Conservation (phyloP, 2,329 filamentous ascomycete species). For the Fusarium abutilonis region DNA sequence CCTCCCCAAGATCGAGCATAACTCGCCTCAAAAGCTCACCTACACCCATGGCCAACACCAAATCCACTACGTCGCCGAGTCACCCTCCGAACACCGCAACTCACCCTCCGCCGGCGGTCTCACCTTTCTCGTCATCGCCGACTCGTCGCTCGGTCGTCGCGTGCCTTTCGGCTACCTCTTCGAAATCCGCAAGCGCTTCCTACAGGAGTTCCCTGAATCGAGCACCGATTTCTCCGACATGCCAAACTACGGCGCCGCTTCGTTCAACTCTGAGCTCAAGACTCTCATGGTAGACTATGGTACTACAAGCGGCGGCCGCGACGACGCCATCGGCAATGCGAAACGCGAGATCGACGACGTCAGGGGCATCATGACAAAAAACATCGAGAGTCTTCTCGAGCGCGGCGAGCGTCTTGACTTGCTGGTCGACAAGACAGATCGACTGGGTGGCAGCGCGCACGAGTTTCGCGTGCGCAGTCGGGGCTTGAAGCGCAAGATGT, state of each 20-base stretch:
- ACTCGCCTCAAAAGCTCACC: slow-evolving; percentile 83
- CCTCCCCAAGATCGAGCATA: slow-evolving; percentile 92
- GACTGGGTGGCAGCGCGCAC: slow-evolving; percentile 84
- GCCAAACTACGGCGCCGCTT: slow-evolving; percentile 88
- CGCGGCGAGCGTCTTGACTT: slow-evolving; percentile 92
- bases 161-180: slow-evolving; percentile 93
- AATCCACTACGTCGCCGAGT: slow-evolving; percentile 94
- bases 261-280: slow-evolving; percentile 84
- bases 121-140: slow-evolving; percentile 90
- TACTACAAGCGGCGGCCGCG: slow-evolving; percentile 75
- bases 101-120: slow-evolving; percentile 77
- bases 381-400: slow-evolving; percentile 90
- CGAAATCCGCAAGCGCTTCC: slow-evolving; percentile 89
- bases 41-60: slow-evolving; percentile 92
- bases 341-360: slow-evolving; percentile 93
- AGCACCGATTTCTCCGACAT: slow-evolving; percentile 77
- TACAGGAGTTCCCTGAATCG: slow-evolving; percentile 70
- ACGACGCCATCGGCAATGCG: slow-evolving; percentile 85
- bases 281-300: slow-evolving; percentile 85
- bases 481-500: slow-evolving; percentile 91
- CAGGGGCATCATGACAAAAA: slow-evolving; percentile 92
- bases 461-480: slow-evolving; percentile 91
- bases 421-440: slow-evolving; percentile 95
- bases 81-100: slow-evolving; percentile 71
- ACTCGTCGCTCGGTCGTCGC: slow-evolving; percentile 81